A percentile compares a stretch with the other conserved stretches of the same genome.
Evolutionary conservation across 352 stramenopile species (phyloP).

Genomic region (Phytophthora crassamura): DNA sequence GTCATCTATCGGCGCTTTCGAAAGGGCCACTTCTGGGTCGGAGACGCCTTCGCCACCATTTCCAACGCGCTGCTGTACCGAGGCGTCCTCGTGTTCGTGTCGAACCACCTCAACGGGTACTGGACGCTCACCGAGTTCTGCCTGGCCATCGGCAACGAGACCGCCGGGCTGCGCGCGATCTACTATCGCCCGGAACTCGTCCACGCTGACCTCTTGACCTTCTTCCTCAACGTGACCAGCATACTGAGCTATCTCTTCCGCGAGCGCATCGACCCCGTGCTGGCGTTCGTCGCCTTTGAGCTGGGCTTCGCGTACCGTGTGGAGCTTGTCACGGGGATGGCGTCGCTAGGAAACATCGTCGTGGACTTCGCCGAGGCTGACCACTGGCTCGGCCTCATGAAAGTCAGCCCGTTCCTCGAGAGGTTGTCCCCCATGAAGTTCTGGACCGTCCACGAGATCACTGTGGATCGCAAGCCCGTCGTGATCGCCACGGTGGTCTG

Average conservation of each 20-base stretch:
- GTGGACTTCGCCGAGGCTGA: slow-evolving; percentile 24
- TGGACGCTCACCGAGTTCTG: slow-evolving; percentile 50
- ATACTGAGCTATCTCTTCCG: slow-evolving; percentile 32
- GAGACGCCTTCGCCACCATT: slow-evolving; percentile 50
- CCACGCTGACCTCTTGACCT: slow-evolving; percentile 38
- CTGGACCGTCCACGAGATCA: slow-evolving; percentile 25
- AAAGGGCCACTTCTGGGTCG: slow-evolving; percentile 46
- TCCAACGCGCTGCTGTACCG: slow-evolving; percentile 39
- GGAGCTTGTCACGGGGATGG: slow-evolving; percentile 14
- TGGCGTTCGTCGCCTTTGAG: slow-evolving; percentile 32
- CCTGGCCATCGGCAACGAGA: slow-evolving; percentile 20
- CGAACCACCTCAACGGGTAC: slow-evolving; percentile 48
- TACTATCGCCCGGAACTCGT: slow-evolving; percentile 25
- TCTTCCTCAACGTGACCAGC: slow-evolving; percentile 35
- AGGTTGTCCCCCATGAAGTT: slow-evolving; percentile 30
- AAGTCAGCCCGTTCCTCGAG: slow-evolving; percentile 18
- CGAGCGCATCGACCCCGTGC: slow-evolving; percentile 41
- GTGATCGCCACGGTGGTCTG: slow-evolving; percentile 23
- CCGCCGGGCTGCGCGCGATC: slow-evolving; percentile 7
- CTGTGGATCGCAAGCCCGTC: slow-evolving; percentile 12
- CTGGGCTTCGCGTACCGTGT: slow-evolving; percentile 29
- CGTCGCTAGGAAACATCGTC: slow-evolving; percentile 18
- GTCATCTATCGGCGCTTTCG: slow-evolving; percentile 38
- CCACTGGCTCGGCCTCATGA: slow-evolving; percentile 23
- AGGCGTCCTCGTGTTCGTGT: slow-evolving; percentile 34